A percentile compares a stretch with the other conserved stretches of the same genome.
phyloP scores from a whole-genome alignment of 345 rosid species.

The Eucalyptus victrix region DNA sequence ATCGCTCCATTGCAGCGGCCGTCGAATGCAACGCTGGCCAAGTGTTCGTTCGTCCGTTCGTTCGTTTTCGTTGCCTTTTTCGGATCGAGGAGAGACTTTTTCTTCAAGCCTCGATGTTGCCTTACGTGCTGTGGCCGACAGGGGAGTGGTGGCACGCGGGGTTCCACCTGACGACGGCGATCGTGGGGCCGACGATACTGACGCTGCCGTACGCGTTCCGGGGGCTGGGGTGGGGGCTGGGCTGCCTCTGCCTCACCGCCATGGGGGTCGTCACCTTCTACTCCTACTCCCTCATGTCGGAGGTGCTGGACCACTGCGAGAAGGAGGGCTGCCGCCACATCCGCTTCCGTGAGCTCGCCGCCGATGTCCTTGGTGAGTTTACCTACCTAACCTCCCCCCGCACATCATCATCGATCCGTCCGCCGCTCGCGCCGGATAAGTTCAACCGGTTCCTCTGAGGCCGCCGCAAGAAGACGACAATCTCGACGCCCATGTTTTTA shows the following conservation, averaged over 20 bases:
- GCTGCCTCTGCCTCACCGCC: slow-evolving; percentile 56
- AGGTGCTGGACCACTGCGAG: slow-evolving; percentile 84
- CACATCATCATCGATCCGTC: neutral
- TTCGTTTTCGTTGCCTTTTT: too few relatives aligned
- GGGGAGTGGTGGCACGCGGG: slow-evolving; percentile 99
- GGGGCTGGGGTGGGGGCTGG: slow-evolving; percentile 81
- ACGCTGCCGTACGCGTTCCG: slow-evolving; percentile 77
- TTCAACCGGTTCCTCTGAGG: neutral
- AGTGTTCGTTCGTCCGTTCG: too few relatives aligned
- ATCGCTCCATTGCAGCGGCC: too few relatives aligned
- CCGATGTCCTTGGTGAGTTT: slow-evolving; percentile 66
- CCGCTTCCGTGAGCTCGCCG: slow-evolving; percentile 93
- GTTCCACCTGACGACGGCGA: slow-evolving; percentile 95
- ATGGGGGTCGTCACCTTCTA: slow-evolving; percentile 89
- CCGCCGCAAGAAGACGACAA: neutral
- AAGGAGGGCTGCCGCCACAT: slow-evolving; percentile 92
- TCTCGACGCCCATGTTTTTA: neutral
- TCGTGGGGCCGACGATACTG: slow-evolving; percentile 88
- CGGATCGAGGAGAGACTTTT: too few relatives aligned
- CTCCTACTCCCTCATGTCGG: slow-evolving; percentile 79
- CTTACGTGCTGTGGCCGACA: neutral
- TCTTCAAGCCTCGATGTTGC: too few relatives aligned
- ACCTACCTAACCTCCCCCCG: too few relatives aligned
- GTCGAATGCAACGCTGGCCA: too few relatives aligned
- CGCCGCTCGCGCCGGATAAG: neutral